Evolutionary conservation across 306 rosid species (phyloP).

Genomic region (Prunus kanzakura): DNA sequence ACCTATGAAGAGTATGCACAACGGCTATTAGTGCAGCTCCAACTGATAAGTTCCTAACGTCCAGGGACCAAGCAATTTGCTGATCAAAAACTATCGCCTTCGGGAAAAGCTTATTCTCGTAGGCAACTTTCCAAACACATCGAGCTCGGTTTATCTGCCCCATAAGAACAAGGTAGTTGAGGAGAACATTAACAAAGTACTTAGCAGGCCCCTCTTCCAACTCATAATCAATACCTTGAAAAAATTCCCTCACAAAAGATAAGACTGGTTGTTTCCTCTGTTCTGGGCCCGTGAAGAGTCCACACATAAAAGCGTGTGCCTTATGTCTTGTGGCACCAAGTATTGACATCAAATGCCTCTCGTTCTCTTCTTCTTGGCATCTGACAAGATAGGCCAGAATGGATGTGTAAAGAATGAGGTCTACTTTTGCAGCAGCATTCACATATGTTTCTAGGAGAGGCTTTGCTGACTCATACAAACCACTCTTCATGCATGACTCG

Average conservation of each 20-base stretch:
- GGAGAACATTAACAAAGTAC: conserved; percentile 89
- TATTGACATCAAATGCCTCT: conserved; percentile 90
- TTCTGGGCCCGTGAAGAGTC: conserved; percentile 83
- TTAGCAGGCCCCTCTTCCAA: conserved; percentile 90
- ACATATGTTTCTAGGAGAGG: conserved; percentile 88
- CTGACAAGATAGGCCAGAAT: conserved; percentile 88
- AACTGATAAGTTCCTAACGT: conserved; percentile 87
- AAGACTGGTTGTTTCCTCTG: conserved; percentile 82
- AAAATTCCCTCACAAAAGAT: conserved; percentile 82
- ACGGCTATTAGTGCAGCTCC: conserved; percentile 90
- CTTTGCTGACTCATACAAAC: conserved; percentile 77
- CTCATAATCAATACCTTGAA: conserved; percentile 84
- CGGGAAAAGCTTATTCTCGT: conserved; percentile 95
- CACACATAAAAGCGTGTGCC: conserved; percentile 89
- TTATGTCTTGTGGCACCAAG: conserved; percentile 76
- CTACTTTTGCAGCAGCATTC: conserved; percentile 83
- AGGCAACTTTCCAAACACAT: conserved; percentile 92
- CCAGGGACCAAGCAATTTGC: conserved; percentile 98
- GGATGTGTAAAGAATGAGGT: conserved; percentile 90
- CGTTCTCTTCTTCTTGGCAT: conserved; percentile 81
- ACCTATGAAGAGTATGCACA: conserved; percentile 90
- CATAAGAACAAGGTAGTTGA: conserved; percentile 92
- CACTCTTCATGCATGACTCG: conserved; percentile 89
- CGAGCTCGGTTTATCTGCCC: conserved; percentile 93
- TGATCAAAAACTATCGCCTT: conserved; percentile 93